A percentile compares a stretch with the other conserved stretches of the same genome.
phyloP scores from a whole-genome alignment of 768 basidiomycete species.

The Lenzites betulinus region DNA sequence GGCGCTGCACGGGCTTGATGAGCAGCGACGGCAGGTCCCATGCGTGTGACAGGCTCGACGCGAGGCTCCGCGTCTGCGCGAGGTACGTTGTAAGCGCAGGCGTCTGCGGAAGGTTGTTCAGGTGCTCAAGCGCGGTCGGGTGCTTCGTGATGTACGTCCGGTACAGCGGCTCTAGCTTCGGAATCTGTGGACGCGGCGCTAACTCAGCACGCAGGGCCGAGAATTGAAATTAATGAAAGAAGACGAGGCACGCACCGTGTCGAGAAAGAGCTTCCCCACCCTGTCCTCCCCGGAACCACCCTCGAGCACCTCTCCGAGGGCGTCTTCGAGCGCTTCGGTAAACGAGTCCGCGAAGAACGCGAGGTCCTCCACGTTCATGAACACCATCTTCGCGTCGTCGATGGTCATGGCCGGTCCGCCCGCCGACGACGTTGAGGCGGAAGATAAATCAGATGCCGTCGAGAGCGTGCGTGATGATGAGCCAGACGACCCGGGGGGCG shows the following conservation, averaged over 20 bases:
- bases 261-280: conserved; percentile 71
- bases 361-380: conserved; percentile 75
- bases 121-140: conserved; percentile 69
- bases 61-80: conserved; percentile 61
- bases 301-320: conserved; percentile 62
- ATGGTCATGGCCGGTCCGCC: conserved; percentile 62
- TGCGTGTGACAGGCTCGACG: conserved; percentile 75
- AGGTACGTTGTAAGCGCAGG: conserved; percentile 68
- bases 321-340: conserved; percentile 62
- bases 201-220: conserved; percentile 1
- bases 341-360: conserved; percentile 72
- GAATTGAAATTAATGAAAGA: conserved; percentile 7
- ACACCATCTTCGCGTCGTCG: conserved; percentile 72
- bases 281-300: conserved; percentile 68
- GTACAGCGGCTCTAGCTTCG: conserved; percentile 70
- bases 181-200: conserved; percentile 47
- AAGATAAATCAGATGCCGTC: conserved; percentile 51
- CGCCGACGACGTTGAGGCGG: conserved; percentile 28
- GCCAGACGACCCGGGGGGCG: conserved; percentile 49
- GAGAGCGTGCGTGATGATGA: conserved; percentile 54
- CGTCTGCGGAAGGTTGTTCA: conserved; percentile 51
- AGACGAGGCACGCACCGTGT: conserved; percentile 53
- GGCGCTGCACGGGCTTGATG: conserved; percentile 96
- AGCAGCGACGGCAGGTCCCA: conserved; percentile 94
- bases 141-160: conserved; percentile 83